These are phyloP conservation scores for Mycothermus thermophilus DNA, from an alignment of 495 filamentous ascomycete genomes.

Conservation along the genomic window DNA sequence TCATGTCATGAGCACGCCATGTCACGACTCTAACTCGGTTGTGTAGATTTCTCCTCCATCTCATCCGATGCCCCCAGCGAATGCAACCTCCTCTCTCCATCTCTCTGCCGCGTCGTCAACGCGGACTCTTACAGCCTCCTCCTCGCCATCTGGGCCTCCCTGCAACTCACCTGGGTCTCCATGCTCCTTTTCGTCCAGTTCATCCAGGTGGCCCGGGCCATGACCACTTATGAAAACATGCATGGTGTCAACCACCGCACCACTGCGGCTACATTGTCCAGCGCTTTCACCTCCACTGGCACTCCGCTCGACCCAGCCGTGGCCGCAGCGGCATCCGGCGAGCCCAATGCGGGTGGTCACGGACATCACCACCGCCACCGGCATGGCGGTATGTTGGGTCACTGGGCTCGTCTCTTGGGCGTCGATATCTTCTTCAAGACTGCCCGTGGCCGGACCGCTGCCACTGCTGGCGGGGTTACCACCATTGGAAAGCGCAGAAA, in stretches of 20 bases:
- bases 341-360: conserved; percentile 23
- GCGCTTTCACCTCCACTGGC: conserved; percentile 65
- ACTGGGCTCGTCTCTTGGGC: conserved; percentile 74
- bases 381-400: conserved; percentile 51
- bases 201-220: conserved; percentile 74
- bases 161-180: conserved; percentile 86
- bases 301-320: conserved; percentile 47
- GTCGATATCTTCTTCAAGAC: conserved; percentile 87
- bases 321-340: conserved; percentile 23
- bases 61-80: conserved; percentile 23
- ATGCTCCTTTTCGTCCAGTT: conserved; percentile 92
- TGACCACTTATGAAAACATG: conserved; percentile 96
- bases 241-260: conserved; percentile 43
- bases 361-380: conserved; percentile 33
- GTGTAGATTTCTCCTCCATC: conserved; percentile 25
- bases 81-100: conserved; percentile 64
- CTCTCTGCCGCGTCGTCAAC: conserved; percentile 57
- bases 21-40: too few relatives aligned
- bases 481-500: conserved; percentile 32
- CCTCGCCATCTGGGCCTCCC: conserved; percentile 56
- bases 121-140: conserved; percentile 75
- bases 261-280: conserved; percentile 50
- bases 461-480: conserved; percentile 11
- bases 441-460: conserved; percentile 44
- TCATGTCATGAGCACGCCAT: not conserved